Percentiles rank a stretch among this genome's conserved stretches.
phyloP scores from a whole-genome alignment of 352 stramenopile species.

The Globisporangium middletonii region DNA sequence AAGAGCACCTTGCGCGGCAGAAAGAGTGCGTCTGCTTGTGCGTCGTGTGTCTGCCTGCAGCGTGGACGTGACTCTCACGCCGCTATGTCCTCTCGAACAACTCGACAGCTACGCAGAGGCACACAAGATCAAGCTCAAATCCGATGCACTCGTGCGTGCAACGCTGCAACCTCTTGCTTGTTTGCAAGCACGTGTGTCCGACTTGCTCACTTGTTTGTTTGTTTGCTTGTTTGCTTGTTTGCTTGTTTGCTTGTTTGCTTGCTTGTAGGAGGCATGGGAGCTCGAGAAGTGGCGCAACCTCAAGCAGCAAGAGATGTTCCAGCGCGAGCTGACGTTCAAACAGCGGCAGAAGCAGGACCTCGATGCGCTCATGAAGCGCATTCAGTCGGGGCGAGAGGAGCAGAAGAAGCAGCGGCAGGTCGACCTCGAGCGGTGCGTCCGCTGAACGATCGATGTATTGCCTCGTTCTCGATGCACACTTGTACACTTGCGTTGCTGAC shows the following conservation, averaged over 20 bases:
- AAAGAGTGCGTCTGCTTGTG: constrained; percentile 53
- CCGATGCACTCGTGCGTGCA: constrained; percentile 67
- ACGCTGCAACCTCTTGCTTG: neutral
- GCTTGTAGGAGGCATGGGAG: constrained; percentile 85
- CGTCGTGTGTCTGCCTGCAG: too few species aligned
- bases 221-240: neutral
- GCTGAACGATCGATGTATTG: neutral
- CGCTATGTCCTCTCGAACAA: neutral
- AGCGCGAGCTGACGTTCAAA: constrained; percentile 94
- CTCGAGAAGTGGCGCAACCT: constrained; percentile 93
- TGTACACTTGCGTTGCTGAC: neutral
- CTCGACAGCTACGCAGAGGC: constrained; percentile 86
- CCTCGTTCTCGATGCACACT: neutral
- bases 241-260: neutral
- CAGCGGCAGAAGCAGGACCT: constrained; percentile 91
- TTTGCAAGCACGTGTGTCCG: neutral
- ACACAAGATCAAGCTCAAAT: constrained; percentile 96
- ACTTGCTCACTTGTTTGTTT: neutral
- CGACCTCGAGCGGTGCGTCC: constrained; percentile 82
- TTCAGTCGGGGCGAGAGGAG: constrained; percentile 92
- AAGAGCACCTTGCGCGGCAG: constrained; percentile 89
- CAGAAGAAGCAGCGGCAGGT: constrained; percentile 94
- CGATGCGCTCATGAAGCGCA: constrained; percentile 90
- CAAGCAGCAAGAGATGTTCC: constrained; percentile 94
- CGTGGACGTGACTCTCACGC: neutral